Evolutionary conservation across 2,329 filamentous ascomycete genomes (phyloP).

Genomic region (Ophiostoma novo-ulmi): DNA sequence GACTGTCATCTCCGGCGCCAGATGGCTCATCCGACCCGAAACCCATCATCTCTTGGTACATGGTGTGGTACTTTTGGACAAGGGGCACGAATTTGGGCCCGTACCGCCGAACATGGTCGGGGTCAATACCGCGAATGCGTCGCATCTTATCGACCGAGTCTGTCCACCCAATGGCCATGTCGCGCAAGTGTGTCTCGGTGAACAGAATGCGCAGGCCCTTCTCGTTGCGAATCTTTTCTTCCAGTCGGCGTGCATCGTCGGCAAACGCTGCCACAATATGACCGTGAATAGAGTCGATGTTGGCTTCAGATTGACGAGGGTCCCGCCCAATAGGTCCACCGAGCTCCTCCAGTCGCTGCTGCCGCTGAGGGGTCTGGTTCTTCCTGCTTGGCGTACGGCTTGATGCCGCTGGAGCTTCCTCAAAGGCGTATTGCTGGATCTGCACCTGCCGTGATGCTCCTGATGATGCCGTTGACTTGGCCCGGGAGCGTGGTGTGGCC

Average conservation of each 20-base stretch:
- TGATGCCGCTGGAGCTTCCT: slow-evolving; percentile 15
- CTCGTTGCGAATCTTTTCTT: slow-evolving; percentile 57
- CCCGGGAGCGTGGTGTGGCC: background rate
- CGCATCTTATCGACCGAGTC: slow-evolving; percentile 56
- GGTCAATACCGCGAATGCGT: slow-evolving; percentile 57
- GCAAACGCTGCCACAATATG: slow-evolving; percentile 63
- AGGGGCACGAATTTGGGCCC: slow-evolving; percentile 58
- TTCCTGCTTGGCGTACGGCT: slow-evolving; percentile 22
- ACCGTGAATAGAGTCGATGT: slow-evolving; percentile 45
- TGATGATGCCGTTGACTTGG: background rate
- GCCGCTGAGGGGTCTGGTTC: slow-evolving; percentile 28
- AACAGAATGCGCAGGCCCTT: slow-evolving; percentile 59
- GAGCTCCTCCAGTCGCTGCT: slow-evolving; percentile 38
- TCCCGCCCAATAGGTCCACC: slow-evolving; percentile 57
- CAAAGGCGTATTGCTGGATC: slow-evolving; percentile 23
- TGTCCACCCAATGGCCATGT: slow-evolving; percentile 69
- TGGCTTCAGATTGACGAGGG: slow-evolving; percentile 44
- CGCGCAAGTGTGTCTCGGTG: slow-evolving; percentile 61
- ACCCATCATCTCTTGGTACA: slow-evolving; percentile 50
- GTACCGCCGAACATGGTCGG: slow-evolving; percentile 56
- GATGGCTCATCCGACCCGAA: slow-evolving; percentile 21
- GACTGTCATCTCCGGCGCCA: slow-evolving; percentile 18
- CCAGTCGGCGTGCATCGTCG: slow-evolving; percentile 52
- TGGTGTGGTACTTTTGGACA: slow-evolving; percentile 44
- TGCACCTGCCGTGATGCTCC: slow-evolving; percentile 27